Evolutionary conservation across 352 stramenopile species (phyloP).

Genomic region (Globisporangium cederbergense): DNA sequence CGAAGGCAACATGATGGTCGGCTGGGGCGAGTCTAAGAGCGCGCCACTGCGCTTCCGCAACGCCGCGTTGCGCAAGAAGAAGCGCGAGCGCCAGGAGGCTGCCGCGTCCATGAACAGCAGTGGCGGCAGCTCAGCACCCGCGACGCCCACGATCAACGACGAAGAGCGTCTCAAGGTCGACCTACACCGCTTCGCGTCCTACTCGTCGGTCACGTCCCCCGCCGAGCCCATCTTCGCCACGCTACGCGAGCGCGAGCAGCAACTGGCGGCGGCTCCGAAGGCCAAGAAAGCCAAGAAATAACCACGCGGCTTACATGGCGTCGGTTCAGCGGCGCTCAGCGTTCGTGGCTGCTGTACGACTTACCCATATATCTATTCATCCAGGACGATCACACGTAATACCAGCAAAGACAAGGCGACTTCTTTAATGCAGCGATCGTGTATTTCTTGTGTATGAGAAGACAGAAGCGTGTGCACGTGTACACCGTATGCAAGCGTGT

Average conservation of each 20-base stretch:
- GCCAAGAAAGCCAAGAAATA: slow-evolving; percentile 26
- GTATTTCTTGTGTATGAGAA: background rate
- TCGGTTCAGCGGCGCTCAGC: slow-evolving; percentile 15
- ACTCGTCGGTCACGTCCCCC: slow-evolving; percentile 64
- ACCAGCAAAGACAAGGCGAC: too few relatives aligned
- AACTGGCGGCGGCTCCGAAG: slow-evolving; percentile 21
- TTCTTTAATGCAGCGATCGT: background rate
- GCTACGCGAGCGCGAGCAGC: slow-evolving; percentile 24
- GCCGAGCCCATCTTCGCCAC: slow-evolving; percentile 42
- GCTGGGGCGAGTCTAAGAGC: slow-evolving; percentile 63
- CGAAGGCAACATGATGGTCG: slow-evolving; percentile 70
- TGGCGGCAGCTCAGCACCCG: background rate
- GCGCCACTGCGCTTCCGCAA: slow-evolving; percentile 69
- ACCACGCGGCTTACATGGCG: slow-evolving; percentile 16
- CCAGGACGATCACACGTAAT: background rate
- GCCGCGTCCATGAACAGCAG: slow-evolving; percentile 13
- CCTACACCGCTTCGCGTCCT: slow-evolving; percentile 61
- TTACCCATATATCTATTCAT: slow-evolving; percentile 15
- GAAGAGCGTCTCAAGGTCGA: slow-evolving; percentile 67
- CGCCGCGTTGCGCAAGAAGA: slow-evolving; percentile 54
- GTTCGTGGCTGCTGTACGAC: background rate
- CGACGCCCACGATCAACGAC: slow-evolving; percentile 23
- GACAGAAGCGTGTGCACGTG: background rate
- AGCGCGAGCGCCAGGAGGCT: slow-evolving; percentile 50
- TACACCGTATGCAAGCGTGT: slow-evolving; percentile 1